Conservation (phyloP, 73 alveolate species). For the Tetrahymena borealis region DNA sequence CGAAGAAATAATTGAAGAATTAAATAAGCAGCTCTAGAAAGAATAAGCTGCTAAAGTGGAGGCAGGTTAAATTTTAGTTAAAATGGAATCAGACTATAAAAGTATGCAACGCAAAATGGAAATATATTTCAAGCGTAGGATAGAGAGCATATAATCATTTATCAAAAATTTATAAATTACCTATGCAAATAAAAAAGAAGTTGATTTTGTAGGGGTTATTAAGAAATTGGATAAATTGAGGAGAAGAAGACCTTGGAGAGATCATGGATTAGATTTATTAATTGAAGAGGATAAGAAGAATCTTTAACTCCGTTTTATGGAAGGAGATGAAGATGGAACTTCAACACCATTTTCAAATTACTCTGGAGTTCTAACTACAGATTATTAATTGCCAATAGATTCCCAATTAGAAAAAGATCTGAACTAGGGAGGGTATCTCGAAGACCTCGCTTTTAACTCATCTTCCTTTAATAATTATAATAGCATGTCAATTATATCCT, state of each 20-base stretch:
- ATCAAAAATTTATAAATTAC: not conserved
- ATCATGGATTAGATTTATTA: not conserved
- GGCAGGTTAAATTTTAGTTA: not conserved
- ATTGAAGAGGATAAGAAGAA: not conserved
- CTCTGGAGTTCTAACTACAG: not conserved
- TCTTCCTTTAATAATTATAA: not conserved
- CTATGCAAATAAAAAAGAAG: not conserved
- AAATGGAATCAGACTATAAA: not conserved
- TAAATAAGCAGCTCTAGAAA: not conserved
- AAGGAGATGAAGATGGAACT: slow-evolving; percentile 1
- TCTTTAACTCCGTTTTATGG: not conserved
- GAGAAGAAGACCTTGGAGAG: not conserved
- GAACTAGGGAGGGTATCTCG: not conserved
- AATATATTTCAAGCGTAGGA: not conserved
- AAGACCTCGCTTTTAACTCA: not conserved
- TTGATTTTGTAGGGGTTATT: not conserved
- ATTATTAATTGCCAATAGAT: not conserved
- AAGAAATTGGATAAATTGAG: not conserved
- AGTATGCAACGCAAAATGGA: not conserved
- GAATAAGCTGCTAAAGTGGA: not conserved
- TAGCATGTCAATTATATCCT: not conserved
- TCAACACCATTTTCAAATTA: not conserved
- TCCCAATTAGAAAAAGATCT: not conserved
- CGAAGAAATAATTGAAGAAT: not conserved
- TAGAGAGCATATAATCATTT: not conserved